Base-by-base conservation (phyloP, 495 filamentous ascomycete genomes). In the Tuber borchii region DNA sequence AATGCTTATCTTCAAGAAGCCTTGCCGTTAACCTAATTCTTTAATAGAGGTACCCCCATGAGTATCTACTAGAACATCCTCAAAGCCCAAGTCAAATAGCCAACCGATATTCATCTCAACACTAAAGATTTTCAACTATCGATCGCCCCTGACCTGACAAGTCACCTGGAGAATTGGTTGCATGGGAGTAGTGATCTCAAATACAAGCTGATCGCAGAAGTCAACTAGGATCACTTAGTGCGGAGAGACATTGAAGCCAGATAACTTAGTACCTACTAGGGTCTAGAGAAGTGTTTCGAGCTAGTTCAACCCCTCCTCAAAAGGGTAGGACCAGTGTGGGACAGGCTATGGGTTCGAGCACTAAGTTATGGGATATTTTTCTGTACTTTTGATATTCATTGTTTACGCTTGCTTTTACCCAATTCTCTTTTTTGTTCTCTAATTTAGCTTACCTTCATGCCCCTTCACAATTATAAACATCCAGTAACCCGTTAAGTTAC, bases 1-100 rank as follows among this genome's bases (percentile, higher is more conserved):
- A 68, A 98, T 99, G 84, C 86, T 99, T 72, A 97, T 99, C 83
- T 99, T 97, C 83, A 95, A 99, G 86, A 99, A 98, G 95, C 90
- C 98, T 31, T 97, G 95, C 83, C 95, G 95, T 22, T 98, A 97
- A 98, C 95, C 19, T 95, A 95, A 4, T 99, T 99, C 86, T 99
- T 94, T 93, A 95, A 99, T 84, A 91, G 92, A 74, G 95, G 95
- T 46, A 96, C 92, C 8, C 94, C 95, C 2, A 96, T 98, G 88
- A 97, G 97, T 85, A 99, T 99, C 79, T 99, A 99, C 84, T 94
- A 98, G 87, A 99, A 99, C 83, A 98, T 99, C 80, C 87, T 98
- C 73, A 92, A 91, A 74, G 95, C 94, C 69, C 90, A 90, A 80
- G 90, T 98, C 83, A 97, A 97, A 86, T 99, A 97, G 82, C 95